Base-by-base conservation (phyloP, 441 rosid genomes). In the Isatis lusitanica region DNA sequence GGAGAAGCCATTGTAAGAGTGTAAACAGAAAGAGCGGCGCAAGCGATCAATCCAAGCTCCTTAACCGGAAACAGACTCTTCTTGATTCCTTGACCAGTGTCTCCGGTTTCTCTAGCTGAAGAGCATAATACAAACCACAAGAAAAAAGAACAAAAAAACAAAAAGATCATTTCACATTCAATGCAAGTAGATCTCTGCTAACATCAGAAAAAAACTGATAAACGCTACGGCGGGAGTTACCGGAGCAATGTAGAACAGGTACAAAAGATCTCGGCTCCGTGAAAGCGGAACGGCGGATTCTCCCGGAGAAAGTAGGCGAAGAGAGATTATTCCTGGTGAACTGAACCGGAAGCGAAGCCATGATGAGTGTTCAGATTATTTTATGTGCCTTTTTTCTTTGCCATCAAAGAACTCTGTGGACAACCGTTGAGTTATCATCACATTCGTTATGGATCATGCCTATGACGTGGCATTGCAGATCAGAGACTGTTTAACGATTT, bases 1-100 rank as follows among this genome's bases (percentile, higher is more conserved):
- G 98, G 96, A 16, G 93, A 85, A 47, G 92, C 86, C 36, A 86
- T 17, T n/a, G 90, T 83, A 28, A 93, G 77, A 66, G 96, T 83
- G 68, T 82, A 88, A 81, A 80, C 90, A 72, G 93, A 91, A 16
- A 91, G 78, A 53, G 86, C 70, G 5, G 97, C 97, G 74, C 90
- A 90, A 74, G 91, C 90, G 1, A 83, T 78, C 31, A 70, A 72
- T 60, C 72, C 79, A 18, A 90, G 73, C 61, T 88, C 92, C 81
- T 85, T 91, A 9, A 75, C 60, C 4, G 70, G 81, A 16, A 78
- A 78, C 11, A 77, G 28, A 26, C 36, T 75, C 72, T 77, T 83
- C 66, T 64, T 72, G 2, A 80, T 44, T 21, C 70, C 74, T 6
- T 47, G 47, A 17, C 63, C 72, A 74, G 68, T 17, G 8, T 77